Percentiles rank a stretch among this genome's conserved stretches.
These are phyloP conservation scores for Leavenworthia alabamica DNA, from an alignment of 345 rosid genomes.

Conservation along the genomic window DNA sequence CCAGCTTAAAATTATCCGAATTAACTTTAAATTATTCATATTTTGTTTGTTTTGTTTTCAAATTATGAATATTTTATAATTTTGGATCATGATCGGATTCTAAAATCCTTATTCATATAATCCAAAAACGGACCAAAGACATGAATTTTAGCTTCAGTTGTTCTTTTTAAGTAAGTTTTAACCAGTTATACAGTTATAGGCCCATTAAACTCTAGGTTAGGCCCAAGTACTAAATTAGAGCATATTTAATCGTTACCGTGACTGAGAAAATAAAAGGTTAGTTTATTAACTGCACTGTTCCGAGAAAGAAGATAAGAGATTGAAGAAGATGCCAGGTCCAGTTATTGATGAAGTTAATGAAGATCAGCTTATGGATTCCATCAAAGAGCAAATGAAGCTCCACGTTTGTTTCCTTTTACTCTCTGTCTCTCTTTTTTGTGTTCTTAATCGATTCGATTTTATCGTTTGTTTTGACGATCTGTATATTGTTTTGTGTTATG, in stretches of 20 bases:
- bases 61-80: no score
- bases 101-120: no score
- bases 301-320: background rate
- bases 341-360: conserved; percentile 18
- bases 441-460: background rate
- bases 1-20: no score
- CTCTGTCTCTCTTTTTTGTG: background rate
- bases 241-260: conserved; percentile 18
- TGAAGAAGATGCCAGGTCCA: conserved; percentile 29
- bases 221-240: background rate
- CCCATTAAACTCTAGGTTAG: background rate
- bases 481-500: background rate
- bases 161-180: no score
- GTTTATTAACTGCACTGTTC: conserved; percentile 19
- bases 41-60: no score
- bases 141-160: no score
- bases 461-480: background rate
- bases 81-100: no score
- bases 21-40: no score
- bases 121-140: no score
- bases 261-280: background rate
- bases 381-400: conserved; percentile 32
- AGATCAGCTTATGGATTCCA: conserved; percentile 19
- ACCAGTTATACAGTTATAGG: no score
- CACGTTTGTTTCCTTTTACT: conserved; percentile 22